Base-by-base conservation (phyloP, 305 asterid species). In the Solanum hybrid region DNA sequence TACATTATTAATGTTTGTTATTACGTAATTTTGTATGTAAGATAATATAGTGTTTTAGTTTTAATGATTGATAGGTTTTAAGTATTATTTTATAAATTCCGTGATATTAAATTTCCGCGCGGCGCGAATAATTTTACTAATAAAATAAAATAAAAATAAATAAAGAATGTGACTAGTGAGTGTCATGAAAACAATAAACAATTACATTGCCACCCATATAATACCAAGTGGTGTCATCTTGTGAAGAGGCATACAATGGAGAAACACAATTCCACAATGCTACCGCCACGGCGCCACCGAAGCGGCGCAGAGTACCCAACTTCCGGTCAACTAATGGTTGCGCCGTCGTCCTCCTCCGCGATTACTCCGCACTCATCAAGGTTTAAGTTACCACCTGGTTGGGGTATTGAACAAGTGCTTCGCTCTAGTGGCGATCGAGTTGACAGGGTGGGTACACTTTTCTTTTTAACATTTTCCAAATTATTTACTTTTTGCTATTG, bases 381-480 rank as follows among this genome's bases (percentile, higher is more conserved):
- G 35, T 90, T 92, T 87, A 89, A 28, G n/a, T 85, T 94, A 81
- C 99, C 97, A 26, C 80, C 40, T n/a, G 96, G 94, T 86, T 96
- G 99, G 99, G 92, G 83, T 16, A 91, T 96, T 87, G 90, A 92
- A 91, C 92, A 92, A 90, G 96, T 96, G 24, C 95, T 92, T 83
- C 98, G 99, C 86, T 36, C 88, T 34, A 89, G 92, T 36, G 92
- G 97, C 91, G n/a, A 84, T 78, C 95, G 91, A 90, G 42, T 94
- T 26, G 99, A 96, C 93, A 93, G 46, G 96, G 99, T 96, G 42
- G 96, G 99, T 96, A 28, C 87, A 0, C 28, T 90, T 88, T 7
- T 33, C 39, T 40, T 57, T 57, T n/a, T 18, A 46, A 78, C 57
- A 79, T 79, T 11, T 35, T 36, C 33, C 20, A 22, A 76, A 76